These are phyloP conservation scores for Phytophthora syringae DNA, from an alignment of 352 stramenopile species.

Conservation along the genomic window DNA sequence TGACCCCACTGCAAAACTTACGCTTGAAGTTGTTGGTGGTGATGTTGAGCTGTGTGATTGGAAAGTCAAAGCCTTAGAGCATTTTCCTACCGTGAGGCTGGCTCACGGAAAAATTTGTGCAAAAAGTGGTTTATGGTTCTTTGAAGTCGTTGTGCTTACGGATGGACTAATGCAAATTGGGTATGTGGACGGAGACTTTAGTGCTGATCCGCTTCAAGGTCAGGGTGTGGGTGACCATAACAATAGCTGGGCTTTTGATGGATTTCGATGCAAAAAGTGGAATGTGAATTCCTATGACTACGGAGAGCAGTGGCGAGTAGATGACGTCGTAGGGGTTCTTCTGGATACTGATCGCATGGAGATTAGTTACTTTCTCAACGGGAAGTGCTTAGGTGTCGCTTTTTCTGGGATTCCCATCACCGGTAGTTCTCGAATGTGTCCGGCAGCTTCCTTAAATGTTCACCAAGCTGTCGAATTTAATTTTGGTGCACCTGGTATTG, in stretches of 20 bases:
- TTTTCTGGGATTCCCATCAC: constrained; percentile 69
- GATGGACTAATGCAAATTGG: constrained; percentile 95
- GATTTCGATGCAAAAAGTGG: constrained; percentile 90
- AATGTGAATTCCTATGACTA: constrained; percentile 87
- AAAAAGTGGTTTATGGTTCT: constrained; percentile 86
- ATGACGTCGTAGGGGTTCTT: constrained; percentile 88
- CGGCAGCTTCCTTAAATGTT: constrained; percentile 88
- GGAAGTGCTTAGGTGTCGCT: constrained; percentile 84
- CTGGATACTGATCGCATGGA: constrained; percentile 86
- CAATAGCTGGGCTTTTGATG: constrained; percentile 93
- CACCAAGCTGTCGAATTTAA: constrained; percentile 84
- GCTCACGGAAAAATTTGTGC: constrained; percentile 51
- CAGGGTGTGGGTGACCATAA: constrained; percentile 92
- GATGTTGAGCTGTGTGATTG: constrained; percentile 67
- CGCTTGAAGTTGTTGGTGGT: constrained; percentile 67
- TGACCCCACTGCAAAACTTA: constrained; percentile 7
- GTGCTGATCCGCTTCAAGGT: constrained; percentile 79
- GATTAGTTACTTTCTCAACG: constrained; percentile 93
- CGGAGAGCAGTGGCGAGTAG: constrained; percentile 75
- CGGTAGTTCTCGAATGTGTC: constrained; percentile 61
- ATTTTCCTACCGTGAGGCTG: constrained; percentile 85
- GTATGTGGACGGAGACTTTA: constrained; percentile 90
- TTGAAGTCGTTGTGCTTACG: constrained; percentile 90
- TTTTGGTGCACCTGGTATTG: constrained; percentile 47
- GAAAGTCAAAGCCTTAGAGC: constrained; percentile 63